Base-by-base conservation (phyloP, 2,329 filamentous ascomycete species). In the Paraphoma sp. region DNA sequence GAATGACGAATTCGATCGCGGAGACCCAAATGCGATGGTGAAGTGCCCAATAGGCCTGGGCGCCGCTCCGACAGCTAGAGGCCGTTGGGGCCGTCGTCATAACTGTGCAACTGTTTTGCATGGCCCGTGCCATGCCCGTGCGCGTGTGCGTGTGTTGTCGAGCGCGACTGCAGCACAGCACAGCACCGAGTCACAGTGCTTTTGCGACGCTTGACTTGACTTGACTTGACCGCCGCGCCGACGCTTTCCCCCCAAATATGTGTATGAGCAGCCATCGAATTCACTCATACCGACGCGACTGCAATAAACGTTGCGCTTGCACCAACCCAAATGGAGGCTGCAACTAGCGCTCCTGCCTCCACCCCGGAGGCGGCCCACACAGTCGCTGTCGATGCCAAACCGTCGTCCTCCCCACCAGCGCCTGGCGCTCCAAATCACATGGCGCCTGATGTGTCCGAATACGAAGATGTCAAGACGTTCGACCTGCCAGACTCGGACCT, bases 401-500 rank as follows among this genome's bases (percentile, higher is more conserved):
- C 64, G 41, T 59, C 64, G 14, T 60, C 67, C 17, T 56, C 58
- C 45, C 48, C 64, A 31, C 49, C 53, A 31, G 49, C 65, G 33
- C 54, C 56, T 41, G 48, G 50, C 33, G 18, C 48, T 53, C 41
- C 53, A 63, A 46, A 59, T 41, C 44, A 64, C 59, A 74, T 72
- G 69, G 64, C 67, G 51, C 63, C 61, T 43, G 63, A 70, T 23
- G 55, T 63, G 48, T 67, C 68, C 16, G 64, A 75, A 16, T 62
- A 66, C 23, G 71, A 77, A 41, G 71, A 75, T 57, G 68, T 75
- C 45, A 67, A 62, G 36, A 60, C 63, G 7, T 76, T 73, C 53
- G 74, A 76, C 17, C 60, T 67, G 51, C 66, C 73, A 17, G 76
- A 77, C 60, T 68, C 72, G 10, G 75, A 79, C 41, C 68, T 80